Conservation (phyloP, 192 early-diverging fungal genomes). For the Martensiomyces pterosporus region DNA sequence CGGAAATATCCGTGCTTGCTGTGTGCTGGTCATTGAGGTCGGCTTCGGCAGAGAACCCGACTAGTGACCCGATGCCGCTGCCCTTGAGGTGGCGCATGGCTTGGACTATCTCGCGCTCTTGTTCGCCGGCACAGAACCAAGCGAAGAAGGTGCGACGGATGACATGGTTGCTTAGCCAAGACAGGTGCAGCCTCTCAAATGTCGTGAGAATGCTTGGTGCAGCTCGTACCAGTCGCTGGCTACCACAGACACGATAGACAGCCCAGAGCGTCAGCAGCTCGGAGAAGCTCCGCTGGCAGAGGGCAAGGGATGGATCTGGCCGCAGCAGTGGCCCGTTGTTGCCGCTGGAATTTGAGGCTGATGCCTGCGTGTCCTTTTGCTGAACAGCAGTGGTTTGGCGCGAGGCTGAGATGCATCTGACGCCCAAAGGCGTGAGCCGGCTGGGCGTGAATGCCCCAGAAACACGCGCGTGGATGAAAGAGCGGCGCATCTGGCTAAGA, state of each 20-base stretch:
- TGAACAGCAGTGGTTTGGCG: too few species aligned
- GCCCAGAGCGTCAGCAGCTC: slow-evolving; percentile 36
- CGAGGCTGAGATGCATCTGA: too few species aligned
- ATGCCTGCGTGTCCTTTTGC: too few species aligned
- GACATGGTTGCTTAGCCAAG: slow-evolving; percentile 58
- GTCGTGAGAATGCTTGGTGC: slow-evolving; percentile 28
- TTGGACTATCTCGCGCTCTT: slow-evolving; percentile 73
- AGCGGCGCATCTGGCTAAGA: too few species aligned
- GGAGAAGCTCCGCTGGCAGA: slow-evolving; percentile 28
- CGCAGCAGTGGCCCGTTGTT: slow-evolving; percentile 29
- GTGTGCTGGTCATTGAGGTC: slow-evolving; percentile 60
- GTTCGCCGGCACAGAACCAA: slow-evolving; percentile 81
- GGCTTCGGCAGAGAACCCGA: slow-evolving; percentile 84
- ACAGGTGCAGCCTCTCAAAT: slow-evolving; percentile 28
- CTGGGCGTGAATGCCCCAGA: too few species aligned
- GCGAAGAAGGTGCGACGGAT: slow-evolving; percentile 86
- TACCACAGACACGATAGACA: slow-evolving; percentile 40
- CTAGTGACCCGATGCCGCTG: slow-evolving; percentile 71
- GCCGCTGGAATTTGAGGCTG: too few species aligned
- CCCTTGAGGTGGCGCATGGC: slow-evolving; percentile 68
- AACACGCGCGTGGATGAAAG: too few species aligned
- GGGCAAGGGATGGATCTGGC: slow-evolving; percentile 39
- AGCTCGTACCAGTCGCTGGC: slow-evolving; percentile 26
- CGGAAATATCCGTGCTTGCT: slow-evolving; percentile 35
- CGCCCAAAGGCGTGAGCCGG: too few species aligned